Conservation (phyloP, 441 rosid species). For the Pelargonium myrrhifolium region DNA sequence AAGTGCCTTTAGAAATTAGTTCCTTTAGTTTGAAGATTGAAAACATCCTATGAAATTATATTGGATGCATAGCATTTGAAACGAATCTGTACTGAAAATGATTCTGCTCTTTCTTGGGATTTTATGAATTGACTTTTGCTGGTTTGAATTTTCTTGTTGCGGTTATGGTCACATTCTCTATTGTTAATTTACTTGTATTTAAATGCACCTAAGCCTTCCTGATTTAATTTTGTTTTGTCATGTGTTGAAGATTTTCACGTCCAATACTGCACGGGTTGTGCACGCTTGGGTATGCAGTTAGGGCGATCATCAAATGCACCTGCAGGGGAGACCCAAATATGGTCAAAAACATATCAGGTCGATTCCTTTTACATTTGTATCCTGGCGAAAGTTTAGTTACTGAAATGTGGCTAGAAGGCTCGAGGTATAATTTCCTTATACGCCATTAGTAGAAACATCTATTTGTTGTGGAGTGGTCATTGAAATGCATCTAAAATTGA, state of each 20-base stretch:
- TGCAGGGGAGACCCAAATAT: constrained; percentile 62
- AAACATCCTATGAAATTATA: background rate
- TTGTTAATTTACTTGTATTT: background rate
- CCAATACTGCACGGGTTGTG: constrained; percentile 92
- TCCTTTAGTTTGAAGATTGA: background rate
- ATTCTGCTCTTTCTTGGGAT: background rate
- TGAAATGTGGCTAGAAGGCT: constrained; percentile 80
- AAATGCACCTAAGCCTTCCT: background rate
- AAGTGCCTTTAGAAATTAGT: background rate
- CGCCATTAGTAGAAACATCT: too few species aligned
- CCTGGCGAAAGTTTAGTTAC: constrained; percentile 82
- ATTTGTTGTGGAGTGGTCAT: background rate
- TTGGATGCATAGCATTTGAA: background rate
- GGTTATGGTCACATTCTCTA: background rate
- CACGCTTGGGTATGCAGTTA: constrained; percentile 73
- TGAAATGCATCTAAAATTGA: constrained; percentile 8
- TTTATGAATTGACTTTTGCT: background rate
- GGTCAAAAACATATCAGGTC: constrained; percentile 58
- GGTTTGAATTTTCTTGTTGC: background rate
- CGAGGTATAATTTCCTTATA: constrained; percentile 38
- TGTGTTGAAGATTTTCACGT: constrained; percentile 50
- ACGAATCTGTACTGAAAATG: background rate
- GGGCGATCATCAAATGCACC: constrained; percentile 68
- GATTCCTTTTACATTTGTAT: constrained; percentile 70
- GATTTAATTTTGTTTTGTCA: constrained; percentile 18